Conservation (phyloP, 345 rosid genomes). For the Eucalyptus cloeziana region DNA sequence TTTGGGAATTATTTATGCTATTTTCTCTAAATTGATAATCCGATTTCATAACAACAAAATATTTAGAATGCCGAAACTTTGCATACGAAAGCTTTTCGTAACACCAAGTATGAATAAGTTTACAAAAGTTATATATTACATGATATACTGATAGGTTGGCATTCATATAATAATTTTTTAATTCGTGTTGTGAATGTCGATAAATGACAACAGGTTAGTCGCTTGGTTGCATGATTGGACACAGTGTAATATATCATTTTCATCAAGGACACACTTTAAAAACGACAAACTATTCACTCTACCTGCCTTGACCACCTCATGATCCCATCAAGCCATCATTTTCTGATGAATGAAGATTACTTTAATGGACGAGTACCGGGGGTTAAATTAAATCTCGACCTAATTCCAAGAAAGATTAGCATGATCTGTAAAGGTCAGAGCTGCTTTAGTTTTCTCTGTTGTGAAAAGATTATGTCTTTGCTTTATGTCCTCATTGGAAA, state of each 20-base stretch:
- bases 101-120: background rate
- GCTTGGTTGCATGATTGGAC: background rate
- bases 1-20: no score
- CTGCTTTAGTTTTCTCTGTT: background rate
- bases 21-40: background rate
- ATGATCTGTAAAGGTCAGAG: background rate
- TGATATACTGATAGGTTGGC: background rate
- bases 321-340: background rate
- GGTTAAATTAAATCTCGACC: background rate
- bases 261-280: background rate
- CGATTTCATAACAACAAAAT: background rate
- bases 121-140: background rate
- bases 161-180: background rate
- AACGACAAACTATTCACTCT: background rate
- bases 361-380: background rate
- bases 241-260: background rate
- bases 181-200: background rate
- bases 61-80: background rate
- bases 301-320: background rate
- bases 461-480: background rate
- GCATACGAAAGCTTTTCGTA: background rate
- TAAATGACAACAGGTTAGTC: background rate
- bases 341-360: background rate
- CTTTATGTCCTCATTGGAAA: background rate
- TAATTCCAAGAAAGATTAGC: background rate